Evolutionary conservation across 805 yeast genomes (phyloP).

Genomic region (Metschnikowia orientalis): DNA sequence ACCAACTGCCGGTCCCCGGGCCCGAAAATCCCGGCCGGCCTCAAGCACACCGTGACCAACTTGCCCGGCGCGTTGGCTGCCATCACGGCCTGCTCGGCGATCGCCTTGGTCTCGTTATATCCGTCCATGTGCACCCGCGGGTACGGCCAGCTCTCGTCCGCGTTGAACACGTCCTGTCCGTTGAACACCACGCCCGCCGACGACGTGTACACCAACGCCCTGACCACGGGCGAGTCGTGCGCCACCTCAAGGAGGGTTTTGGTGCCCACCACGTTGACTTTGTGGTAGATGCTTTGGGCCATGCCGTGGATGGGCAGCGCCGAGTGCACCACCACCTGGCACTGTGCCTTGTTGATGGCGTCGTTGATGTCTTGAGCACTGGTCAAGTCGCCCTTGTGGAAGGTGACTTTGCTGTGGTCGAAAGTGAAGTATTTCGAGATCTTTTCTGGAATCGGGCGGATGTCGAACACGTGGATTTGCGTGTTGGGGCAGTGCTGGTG

Average conservation of each 20-base stretch:
- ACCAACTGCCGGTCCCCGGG: conserved; percentile 97
- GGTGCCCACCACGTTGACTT: conserved; percentile 91
- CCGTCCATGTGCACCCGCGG: conserved; percentile 94
- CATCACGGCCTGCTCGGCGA: conserved; percentile 80
- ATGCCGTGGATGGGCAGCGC: conserved; percentile 94
- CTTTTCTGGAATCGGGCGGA: conserved; percentile 77
- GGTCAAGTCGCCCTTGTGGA: conserved; percentile 83
- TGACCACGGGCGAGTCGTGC: conserved; percentile 39
- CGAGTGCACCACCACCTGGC: conserved; percentile 83
- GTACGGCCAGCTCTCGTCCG: conserved; percentile 91
- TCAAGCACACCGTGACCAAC: conserved; percentile 74
- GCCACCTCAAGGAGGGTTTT: conserved; percentile 65
- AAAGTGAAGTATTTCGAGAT: conserved; percentile 73
- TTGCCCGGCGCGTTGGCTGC: conserved; percentile 57
- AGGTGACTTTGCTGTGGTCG: conserved; percentile 50
- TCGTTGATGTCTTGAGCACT: conserved; percentile 58
- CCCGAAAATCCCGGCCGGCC: conserved; percentile 98
- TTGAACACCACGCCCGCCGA: conserved; percentile 97
- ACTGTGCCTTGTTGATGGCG: conserved; percentile 56
- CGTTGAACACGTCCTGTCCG: conserved; percentile 89
- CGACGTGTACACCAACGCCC: conserved; percentile 86
- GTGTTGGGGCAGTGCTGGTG: conserved; percentile 61
- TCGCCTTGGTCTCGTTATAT: conserved; percentile 90
- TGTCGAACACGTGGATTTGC: conserved; percentile 79
- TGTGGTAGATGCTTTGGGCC: conserved; percentile 74